These are phyloP conservation scores for Leishmania guyanensis DNA, from an alignment of 208 protist species.

Conservation along the genomic window DNA sequence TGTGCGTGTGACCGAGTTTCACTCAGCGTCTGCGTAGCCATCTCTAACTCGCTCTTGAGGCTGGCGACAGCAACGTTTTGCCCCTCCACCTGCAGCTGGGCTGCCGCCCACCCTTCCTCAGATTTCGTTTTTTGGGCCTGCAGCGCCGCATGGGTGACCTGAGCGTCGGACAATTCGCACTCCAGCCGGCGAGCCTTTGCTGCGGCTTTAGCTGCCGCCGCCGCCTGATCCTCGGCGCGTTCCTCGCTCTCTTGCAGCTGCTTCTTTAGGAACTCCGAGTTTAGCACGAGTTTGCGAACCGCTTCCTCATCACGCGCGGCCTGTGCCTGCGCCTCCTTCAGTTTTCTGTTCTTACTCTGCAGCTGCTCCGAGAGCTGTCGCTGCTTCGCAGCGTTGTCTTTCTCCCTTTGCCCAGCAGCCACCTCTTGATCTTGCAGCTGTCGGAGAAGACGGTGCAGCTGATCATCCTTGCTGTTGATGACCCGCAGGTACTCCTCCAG, in stretches of 20 bases:
- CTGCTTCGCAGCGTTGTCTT: constrained; percentile 24
- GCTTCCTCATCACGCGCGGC: constrained; percentile 29
- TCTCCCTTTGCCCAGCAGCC: constrained; percentile 35
- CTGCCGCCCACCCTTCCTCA: neutral
- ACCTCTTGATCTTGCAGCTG: constrained; percentile 48
- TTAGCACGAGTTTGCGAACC: constrained; percentile 40
- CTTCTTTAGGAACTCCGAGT: constrained; percentile 41
- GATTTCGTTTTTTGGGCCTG: constrained; percentile 7
- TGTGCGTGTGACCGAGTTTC: constrained; percentile 14
- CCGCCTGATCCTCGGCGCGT: neutral
- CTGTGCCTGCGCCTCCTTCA: constrained; percentile 34
- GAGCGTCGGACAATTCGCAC: neutral
- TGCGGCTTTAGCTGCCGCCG: neutral
- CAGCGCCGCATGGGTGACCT: neutral
- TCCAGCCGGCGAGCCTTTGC: constrained; percentile 1
- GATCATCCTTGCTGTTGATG: constrained; percentile 87
- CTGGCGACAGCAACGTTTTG: neutral
- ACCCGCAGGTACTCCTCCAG: constrained; percentile 88
- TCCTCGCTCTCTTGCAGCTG: constrained; percentile 27
- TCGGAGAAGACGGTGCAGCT: constrained; percentile 62
- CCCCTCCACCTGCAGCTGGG: constrained; percentile 3
- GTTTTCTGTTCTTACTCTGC: constrained; percentile 23
- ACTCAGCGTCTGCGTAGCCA: constrained; percentile 4
- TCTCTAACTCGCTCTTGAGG: constrained; percentile 8
- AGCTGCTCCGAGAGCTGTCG: constrained; percentile 23